Base-by-base conservation (phyloP, 2,329 filamentous ascomycete species). In the Venturia effusa region DNA sequence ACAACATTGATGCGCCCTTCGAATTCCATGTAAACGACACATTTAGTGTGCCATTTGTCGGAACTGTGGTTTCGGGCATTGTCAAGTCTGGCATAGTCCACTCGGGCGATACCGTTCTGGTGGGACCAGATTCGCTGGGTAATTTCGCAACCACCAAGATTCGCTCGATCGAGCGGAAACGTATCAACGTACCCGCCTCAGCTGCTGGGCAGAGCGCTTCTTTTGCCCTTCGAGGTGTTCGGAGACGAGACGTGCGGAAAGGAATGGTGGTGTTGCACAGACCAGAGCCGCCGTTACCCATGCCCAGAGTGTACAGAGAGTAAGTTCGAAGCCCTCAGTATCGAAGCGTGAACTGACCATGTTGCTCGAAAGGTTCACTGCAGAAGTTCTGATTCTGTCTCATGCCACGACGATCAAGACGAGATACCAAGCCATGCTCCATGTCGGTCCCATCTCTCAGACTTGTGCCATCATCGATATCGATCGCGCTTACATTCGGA, bases 401-500 rank as follows among this genome's bases (percentile, higher is more conserved):
- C 94, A 99, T 71, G 92, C 93, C 0, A 99, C 94, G 0, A 99
- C 94, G 54, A 99, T 99, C 75, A 94, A 96, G 75, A 91, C 87
- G 0, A 93, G 92, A 70, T 99, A 99, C 69, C 94, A 99, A 78
- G 94, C 94, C 0, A 99, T 97, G 92, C 82, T 99, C 27, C 94
- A 99, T 70, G 92, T 99, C 4, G 94, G 94, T 0, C 90, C 94
- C 0, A 89, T 99, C 54, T 91, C 89, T 48, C 94, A 99, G 77
- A 99, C 94, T 0, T 99, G 94, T 72, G 87, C 92, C 13, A 97
- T 99, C 72, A 96, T 99, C 71, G 94, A 97, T 71, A 94, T 99
- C 68, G 94, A 99, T 73, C 87, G 93, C n/a, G 89, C 89, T 32
- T 94, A 92, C 70, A 97, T 99, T 68, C 86, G 94, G 8, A 97